phyloP scores from a whole-genome alignment of 2,329 filamentous ascomycete genomes.

The Ophioceras dolichostomum region DNA sequence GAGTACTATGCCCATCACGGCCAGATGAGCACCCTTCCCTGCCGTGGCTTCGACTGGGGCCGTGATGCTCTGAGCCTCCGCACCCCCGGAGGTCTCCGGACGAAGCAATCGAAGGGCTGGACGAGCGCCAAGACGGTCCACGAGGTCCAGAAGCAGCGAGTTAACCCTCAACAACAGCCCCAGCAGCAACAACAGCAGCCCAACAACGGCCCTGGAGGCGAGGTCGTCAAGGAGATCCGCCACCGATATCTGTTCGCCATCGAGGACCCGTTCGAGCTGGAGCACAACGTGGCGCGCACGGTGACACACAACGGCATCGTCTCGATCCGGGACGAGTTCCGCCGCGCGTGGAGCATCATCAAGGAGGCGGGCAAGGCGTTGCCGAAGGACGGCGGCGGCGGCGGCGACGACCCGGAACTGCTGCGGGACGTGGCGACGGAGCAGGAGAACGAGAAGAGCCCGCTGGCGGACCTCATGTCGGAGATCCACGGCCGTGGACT shows the following conservation, averaged over 20 bases:
- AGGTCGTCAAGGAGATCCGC: conserved; percentile 54
- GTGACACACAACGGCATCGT: conserved; percentile 76
- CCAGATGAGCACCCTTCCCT: conserved; percentile 34
- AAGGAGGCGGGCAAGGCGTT: conserved; percentile 32
- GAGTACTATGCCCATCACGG: conserved; percentile 65
- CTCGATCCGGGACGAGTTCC: conserved; percentile 73
- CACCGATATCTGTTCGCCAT: conserved; percentile 80
- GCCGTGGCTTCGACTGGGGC: conserved; percentile 66
- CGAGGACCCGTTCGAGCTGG: conserved; percentile 80
- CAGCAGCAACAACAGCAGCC: conserved; percentile 4
- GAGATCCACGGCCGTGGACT: conserved; percentile 23
- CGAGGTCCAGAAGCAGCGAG: conserved; percentile 32
- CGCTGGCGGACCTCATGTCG: conserved; percentile 23
- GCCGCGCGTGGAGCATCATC: conserved; percentile 66
- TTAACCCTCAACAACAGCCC: too few relatives aligned
- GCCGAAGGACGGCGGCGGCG: too few relatives aligned
- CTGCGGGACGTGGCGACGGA: conserved; percentile 34
- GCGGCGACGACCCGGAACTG: conserved; percentile 24
- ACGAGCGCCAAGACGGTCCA: conserved; percentile 64
- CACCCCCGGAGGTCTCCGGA: conserved; percentile 54
- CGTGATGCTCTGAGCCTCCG: conserved; percentile 69
- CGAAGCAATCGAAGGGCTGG: conserved; percentile 75
- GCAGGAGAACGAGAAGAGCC: conserved; percentile 18
- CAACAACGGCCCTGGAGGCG: conserved; percentile 6
- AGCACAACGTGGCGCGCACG: conserved; percentile 80